A percentile compares a stretch with the other conserved stretches of the same genome.
Evolutionary conservation across 2,329 filamentous ascomycete species (phyloP).

Genomic region (Chaetomium globosum): DNA sequence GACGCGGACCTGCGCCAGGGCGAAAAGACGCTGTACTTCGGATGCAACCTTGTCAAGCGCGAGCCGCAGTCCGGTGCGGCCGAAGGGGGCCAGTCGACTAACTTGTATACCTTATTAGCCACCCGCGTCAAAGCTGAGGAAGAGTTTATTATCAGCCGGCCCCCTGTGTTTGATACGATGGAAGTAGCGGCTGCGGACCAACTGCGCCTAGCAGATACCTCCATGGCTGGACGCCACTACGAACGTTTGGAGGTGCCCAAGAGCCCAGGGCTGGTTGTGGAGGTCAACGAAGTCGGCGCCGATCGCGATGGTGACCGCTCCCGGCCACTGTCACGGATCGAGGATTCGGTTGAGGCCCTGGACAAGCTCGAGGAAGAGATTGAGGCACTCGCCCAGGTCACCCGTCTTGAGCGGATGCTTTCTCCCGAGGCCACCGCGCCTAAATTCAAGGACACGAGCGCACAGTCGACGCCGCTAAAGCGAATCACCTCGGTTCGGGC

Average conservation of each 20-base stretch:
- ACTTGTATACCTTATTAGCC: conserved; percentile 53
- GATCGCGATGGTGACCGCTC: conserved; percentile 25
- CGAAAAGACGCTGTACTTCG: conserved; percentile 48
- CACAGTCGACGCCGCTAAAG: conserved; percentile 27
- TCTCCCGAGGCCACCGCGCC: conserved; percentile 40
- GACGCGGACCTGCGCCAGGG: conserved; percentile 28
- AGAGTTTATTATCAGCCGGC: conserved; percentile 14
- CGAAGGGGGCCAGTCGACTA: conserved; percentile 38
- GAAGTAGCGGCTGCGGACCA: background rate
- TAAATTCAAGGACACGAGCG: conserved; percentile 9
- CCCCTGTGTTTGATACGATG: conserved; percentile 19
- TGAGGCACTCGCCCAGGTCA: conserved; percentile 54
- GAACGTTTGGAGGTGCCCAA: conserved; percentile 15
- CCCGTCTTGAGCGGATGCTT: conserved; percentile 42
- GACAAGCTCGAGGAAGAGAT: conserved; percentile 65
- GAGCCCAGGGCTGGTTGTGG: conserved; percentile 21
- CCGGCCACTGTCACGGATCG: conserved; percentile 53
- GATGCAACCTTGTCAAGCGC: conserved; percentile 56
- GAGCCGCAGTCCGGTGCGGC: conserved; percentile 37
- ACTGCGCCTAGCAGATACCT: background rate
- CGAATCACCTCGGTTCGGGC: conserved; percentile 35
- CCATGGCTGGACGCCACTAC: conserved; percentile 20
- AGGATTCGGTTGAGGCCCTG: conserved; percentile 65
- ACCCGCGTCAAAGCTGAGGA: conserved; percentile 45
- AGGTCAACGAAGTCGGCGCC: conserved; percentile 24